Evolutionary conservation across 2,329 filamentous ascomycete species (phyloP).

Genomic region (Sclerotinia subarctica): DNA sequence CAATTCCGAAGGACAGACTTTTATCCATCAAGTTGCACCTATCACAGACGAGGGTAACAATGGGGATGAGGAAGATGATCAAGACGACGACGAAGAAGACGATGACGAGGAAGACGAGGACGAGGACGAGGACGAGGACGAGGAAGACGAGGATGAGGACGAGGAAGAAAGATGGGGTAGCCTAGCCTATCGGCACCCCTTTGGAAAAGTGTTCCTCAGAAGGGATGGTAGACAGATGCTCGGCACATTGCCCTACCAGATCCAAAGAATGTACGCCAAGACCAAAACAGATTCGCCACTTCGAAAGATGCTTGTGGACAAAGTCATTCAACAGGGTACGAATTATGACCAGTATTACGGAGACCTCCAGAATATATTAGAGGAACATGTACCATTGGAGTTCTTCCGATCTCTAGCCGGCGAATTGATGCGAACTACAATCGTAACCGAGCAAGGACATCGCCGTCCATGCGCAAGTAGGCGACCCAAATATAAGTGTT

Average conservation of each 20-base stretch:
- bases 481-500: rapidly evolving
- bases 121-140: no score
- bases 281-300: not conserved
- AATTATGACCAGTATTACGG: not conserved
- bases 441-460: rapidly evolving
- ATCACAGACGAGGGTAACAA: no score
- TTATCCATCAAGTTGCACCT: no score
- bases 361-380: not conserved
- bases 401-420: not conserved
- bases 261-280: not conserved
- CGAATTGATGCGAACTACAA: not conserved
- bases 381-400: not conserved
- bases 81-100: no score
- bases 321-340: not conserved
- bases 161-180: not conserved
- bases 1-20: no score
- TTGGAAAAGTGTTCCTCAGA: not conserved
- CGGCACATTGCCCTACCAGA: not conserved
- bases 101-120: no score
- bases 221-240: not conserved
- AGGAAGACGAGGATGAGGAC: not conserved
- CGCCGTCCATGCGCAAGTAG: rapidly evolving
- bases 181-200: not conserved
- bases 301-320: not conserved
- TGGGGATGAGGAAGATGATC: no score